Base-by-base conservation (phyloP, 2,329 filamentous ascomycete species). In the Fusarium udum region DNA sequence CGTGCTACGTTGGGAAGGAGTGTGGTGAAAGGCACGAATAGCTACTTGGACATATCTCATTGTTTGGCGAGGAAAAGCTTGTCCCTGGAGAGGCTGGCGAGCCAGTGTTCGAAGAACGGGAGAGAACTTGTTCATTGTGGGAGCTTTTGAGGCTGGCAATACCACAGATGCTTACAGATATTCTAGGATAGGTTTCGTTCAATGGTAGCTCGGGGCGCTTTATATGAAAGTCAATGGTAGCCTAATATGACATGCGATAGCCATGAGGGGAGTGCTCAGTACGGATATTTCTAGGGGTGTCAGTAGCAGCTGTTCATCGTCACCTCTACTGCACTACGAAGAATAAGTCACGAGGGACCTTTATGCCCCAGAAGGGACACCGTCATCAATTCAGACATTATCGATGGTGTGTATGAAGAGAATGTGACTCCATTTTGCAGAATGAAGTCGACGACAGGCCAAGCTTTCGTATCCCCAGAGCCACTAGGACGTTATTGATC, bases 111-210 rank as follows among this genome's bases (percentile, higher is more conserved):
- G 68, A 24, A 78, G 39, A n/a, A 73, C 45, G 49, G 76, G 72
- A 53, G 74, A 57, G 40, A 79, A 62, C 63, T 76, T 73, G 61
- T 76, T 80, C 79, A 81, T 73, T 55, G 45, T 43, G 22, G 52
- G 31, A 34, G 31, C 55, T n/a, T 34, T 24, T 26, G 40, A 63
- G 18, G 18, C 37, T 45, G 36, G 32, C 48, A n/a, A 51, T 68
- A 26, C n/a, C 34, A 45, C 22, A 31, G 26, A 46, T 48, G 26
- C 20, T 26, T 45, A 37, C 31, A 52, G 52, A 18, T 18, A 24
- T 14, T 45, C 14, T 16, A 26, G n/a, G 9, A 43, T 52, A 26
- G n/a, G 32, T 43, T 32, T 26, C 32, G 20, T 15, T 22, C 22
- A 49, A 31, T n/a, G 43, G 65, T 20, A 56, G 53, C 53, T 56